phyloP scores from a whole-genome alignment of 1,139 yeast species.

The Debaryomyces subglobosus region DNA sequence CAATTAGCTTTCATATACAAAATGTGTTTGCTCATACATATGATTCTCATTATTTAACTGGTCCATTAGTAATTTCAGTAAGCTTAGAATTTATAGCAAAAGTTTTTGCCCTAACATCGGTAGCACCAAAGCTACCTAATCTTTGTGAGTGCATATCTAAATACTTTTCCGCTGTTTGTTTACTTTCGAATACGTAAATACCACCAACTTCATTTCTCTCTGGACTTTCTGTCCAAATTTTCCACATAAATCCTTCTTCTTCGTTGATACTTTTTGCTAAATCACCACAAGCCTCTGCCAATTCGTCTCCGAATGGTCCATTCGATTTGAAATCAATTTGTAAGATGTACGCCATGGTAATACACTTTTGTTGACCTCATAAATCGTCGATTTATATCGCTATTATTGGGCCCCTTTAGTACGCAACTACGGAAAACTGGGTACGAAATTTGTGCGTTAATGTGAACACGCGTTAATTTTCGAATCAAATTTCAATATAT shows the following conservation, averaged over 20 bases:
- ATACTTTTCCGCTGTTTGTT: not conserved
- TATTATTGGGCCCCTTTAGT: not conserved
- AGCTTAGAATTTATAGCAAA: not conserved
- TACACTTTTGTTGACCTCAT: not conserved
- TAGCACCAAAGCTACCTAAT: not conserved
- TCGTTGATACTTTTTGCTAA: not conserved
- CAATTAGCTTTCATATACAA: not conserved
- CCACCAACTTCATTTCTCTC: not conserved
- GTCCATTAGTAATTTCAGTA: not conserved
- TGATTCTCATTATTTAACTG: no score
- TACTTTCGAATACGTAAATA: not conserved
- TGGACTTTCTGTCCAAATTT: not conserved
- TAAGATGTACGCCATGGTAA: not conserved
- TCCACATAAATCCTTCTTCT: not conserved
- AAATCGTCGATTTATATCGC: not conserved
- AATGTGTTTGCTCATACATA: no score
- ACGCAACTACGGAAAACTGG: not conserved
- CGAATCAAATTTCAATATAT: not conserved
- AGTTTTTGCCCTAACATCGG: not conserved
- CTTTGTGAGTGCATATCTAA: not conserved
- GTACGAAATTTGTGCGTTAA: constrained; percentile 2
- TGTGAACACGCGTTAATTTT: constrained; percentile 16
- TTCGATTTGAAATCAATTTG: not conserved
- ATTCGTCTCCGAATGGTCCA: not conserved
- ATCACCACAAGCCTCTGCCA: not conserved